Evolutionary conservation across 768 basidiomycete genomes (phyloP).

Genomic region (Leucosporidium yakuticum): DNA sequence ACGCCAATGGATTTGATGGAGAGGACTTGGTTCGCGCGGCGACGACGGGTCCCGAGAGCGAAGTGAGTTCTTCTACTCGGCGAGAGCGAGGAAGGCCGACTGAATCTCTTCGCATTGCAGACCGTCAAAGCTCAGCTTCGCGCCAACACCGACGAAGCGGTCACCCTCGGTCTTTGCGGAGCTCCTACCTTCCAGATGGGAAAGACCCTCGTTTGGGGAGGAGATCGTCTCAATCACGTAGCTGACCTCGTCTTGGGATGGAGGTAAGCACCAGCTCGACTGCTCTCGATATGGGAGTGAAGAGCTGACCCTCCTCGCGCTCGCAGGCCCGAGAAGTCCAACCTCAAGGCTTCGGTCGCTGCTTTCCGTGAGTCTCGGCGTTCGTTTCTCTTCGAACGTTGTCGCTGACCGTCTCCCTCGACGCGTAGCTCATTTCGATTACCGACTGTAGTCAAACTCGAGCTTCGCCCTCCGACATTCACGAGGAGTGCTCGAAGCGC

Average conservation of each 20-base stretch:
- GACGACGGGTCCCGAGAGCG: not conserved
- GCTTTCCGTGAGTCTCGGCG: not conserved
- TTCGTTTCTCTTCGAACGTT: no score
- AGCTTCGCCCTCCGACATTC: no score
- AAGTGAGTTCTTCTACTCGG: not conserved
- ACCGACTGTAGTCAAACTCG: no score
- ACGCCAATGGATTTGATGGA: slow-evolving; percentile 1
- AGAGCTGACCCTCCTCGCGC: not conserved
- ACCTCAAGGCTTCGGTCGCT: not conserved
- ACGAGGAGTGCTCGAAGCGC: no score
- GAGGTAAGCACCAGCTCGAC: not conserved
- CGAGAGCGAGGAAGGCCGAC: not conserved
- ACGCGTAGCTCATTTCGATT: no score
- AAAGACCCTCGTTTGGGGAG: not conserved
- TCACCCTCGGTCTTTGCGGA: not conserved
- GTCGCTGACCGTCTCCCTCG: no score
- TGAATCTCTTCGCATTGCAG: not conserved
- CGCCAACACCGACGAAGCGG: slow-evolving; percentile 5
- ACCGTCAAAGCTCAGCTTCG: not conserved
- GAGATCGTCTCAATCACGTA: not conserved
- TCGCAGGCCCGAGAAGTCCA: not conserved
- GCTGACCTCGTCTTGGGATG: slow-evolving; percentile 2
- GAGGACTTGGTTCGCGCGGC: not conserved
- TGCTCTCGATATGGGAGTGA: not conserved
- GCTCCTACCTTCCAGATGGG: slow-evolving; percentile 6